Evolutionary conservation across 179 eudicot genomes (phyloP), one percentile per base, ranked within the genome.

Genomic region (Carnegiea gigantea): DNA sequence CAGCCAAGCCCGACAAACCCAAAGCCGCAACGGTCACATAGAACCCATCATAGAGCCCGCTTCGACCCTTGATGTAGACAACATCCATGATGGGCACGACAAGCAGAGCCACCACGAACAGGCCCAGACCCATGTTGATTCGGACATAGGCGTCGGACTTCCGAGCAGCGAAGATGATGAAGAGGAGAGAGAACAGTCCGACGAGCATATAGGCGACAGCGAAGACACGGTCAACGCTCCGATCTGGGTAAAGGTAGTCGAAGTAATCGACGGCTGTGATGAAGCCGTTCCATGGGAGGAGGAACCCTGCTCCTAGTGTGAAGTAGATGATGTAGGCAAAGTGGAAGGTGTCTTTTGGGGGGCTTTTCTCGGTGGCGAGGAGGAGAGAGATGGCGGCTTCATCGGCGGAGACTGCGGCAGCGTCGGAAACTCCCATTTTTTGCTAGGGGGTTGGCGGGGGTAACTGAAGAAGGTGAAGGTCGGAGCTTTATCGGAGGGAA

Each of bases 211-310:
- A 94, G 0, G 64, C 90, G 43, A 94, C 86, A 70, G 95, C 86
- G 89, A 96, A 96, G 76, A 93, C 82, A 1, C 99, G 93, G 54
- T 96, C 99, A 36, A 94, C 95, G 81, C 91, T 81, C n/a, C 87
- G 86, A 18, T 77, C 86, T 0, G 99, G 98, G 90, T 96, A 96
- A 21, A 94, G 93, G 87, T 83, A 89, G 53, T 88, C 80, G 88
- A 96, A 96, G 90, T 96, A 96, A 73, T 93, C 95, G 51, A 93
- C 97, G 81, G 97, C 97, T 17, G 97, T 92, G 79, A 93, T 92
- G 95, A 92, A 93, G 13, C 90, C 92, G 82, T 93, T 93, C 97
- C 97, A 93, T 65, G 97, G 97, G 80, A 93, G 90, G 12, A 93
- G 84, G 82, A 87, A 93, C 1, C 97, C 95, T 6, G 92, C 84